phyloP scores from a whole-genome alignment of 2,329 filamentous ascomycete genomes.

The Cyphellophora europaea region DNA sequence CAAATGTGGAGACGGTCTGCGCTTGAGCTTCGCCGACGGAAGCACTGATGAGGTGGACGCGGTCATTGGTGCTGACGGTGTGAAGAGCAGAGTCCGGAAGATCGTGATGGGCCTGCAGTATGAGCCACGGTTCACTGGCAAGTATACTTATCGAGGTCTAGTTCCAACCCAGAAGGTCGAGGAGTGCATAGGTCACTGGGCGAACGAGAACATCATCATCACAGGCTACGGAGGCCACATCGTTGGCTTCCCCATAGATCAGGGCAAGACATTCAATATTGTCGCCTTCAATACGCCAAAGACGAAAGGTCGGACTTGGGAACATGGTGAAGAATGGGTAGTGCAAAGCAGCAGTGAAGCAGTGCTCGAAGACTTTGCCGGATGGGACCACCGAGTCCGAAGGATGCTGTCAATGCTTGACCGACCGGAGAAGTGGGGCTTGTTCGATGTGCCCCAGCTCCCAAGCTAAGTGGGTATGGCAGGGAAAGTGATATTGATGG shows the following conservation, averaged over 20 bases:
- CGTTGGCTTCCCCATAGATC: slow-evolving; percentile 52
- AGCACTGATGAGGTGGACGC: slow-evolving; percentile 30
- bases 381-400: slow-evolving; percentile 14
- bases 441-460: too few relatives aligned
- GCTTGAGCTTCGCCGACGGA: slow-evolving; percentile 35
- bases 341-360: too few relatives aligned
- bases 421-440: too few relatives aligned
- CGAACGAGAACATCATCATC: slow-evolving; percentile 36
- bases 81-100: slow-evolving; percentile 47
- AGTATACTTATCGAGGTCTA: slow-evolving; percentile 53
- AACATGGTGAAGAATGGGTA: too few relatives aligned
- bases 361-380: slow-evolving; percentile 14
- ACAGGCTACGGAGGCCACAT: slow-evolving; percentile 53
- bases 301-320: slow-evolving; percentile 30
- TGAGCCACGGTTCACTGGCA: slow-evolving; percentile 40
- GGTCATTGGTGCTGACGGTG: slow-evolving; percentile 52
- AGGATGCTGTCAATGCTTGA: slow-evolving; percentile 21
- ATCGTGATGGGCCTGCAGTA: slow-evolving; percentile 41
- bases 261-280: slow-evolving; percentile 49
- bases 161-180: slow-evolving; percentile 49
- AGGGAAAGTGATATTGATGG: slow-evolving; percentile 27
- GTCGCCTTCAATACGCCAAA: slow-evolving; percentile 37
- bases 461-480: too few relatives aligned
- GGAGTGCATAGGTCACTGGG: slow-evolving; percentile 38
- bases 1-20: slow-evolving; percentile 16